Base-by-base conservation (phyloP, 768 basidiomycete species). In the Pulveroboletus sp. region DNA sequence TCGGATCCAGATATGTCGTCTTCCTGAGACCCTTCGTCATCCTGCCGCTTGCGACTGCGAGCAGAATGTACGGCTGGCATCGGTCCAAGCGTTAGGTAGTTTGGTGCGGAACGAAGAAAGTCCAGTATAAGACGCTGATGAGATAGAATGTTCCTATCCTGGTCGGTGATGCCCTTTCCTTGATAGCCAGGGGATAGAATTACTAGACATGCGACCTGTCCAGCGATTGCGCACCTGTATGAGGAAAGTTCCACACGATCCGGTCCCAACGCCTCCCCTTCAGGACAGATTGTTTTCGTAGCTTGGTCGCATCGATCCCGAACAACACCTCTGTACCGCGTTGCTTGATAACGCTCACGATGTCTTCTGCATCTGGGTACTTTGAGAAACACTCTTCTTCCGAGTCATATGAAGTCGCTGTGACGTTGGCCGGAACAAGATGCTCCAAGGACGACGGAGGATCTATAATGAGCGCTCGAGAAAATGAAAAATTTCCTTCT, bases 161-260 rank as follows among this genome's bases (percentile, higher is more conserved):
- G 92, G 66, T 97, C 92, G 21, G 88, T 80, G 53, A 97, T 93
- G 3, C 94, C 92, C 63, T 83, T 90, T 24, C 89, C 88, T 90
- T 60, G 37, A 55, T 41, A 35, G 18, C 17, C 33, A 30, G 35
- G 24, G 12, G 47, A 47, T 21, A 21, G 43, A 55, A 41, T 40
- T 1, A 18, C 42, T 31, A 51, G 26, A 21, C 8, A 21, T 26
- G 9, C 43, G 9, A 11, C 39, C 0, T 9, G 15, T 39, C 28
- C 12, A 42, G 5, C 39, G n/a, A 49, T 41, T 11, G 61, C 81
- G 56, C 60, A 90, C 94, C 94, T 60, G 88, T 87, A 71, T 98
- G 95, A 51, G 95, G 95, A 64, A 97, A 98, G 66, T 98, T 96
- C 85, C 92, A 97, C 7, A 90, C 81, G 49, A 97, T 78, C 53